A percentile compares a stretch with the other conserved stretches of the same genome.
These are phyloP conservation scores for Linderniella brevidens DNA, from an alignment of 257 asterid species.

Conservation along the genomic window DNA sequence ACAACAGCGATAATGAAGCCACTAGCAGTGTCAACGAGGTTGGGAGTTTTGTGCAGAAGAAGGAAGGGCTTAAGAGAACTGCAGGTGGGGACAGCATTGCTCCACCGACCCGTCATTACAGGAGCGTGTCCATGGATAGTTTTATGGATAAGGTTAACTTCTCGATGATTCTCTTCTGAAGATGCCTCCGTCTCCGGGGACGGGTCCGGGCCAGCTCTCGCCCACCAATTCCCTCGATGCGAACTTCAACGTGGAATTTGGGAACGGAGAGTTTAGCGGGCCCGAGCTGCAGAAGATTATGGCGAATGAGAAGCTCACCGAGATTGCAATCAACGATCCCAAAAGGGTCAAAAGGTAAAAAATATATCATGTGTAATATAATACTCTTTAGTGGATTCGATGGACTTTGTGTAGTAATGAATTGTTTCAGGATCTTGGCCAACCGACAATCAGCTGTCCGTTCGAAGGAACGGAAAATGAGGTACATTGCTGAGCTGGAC, in stretches of 20 bases:
- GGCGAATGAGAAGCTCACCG: slow-evolving; percentile 57
- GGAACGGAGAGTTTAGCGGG: slow-evolving; percentile 52
- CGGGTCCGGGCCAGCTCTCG: slow-evolving; percentile 26
- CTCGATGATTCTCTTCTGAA: slow-evolving; percentile 37
- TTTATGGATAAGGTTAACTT: slow-evolving; percentile 38
- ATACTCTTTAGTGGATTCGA: no score
- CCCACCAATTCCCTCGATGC: slow-evolving; percentile 31
- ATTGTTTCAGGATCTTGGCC: slow-evolving; percentile 36
- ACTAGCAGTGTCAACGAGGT: slow-evolving; percentile 46
- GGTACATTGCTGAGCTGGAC: slow-evolving; percentile 52
- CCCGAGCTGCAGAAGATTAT: slow-evolving; percentile 48
- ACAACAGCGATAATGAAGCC: slow-evolving; percentile 46
- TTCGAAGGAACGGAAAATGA: slow-evolving; percentile 59
- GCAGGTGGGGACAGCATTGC: slow-evolving; percentile 45
- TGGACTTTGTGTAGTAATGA: no score
- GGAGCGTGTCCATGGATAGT: slow-evolving; percentile 58
- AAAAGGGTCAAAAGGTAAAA: slow-evolving; percentile 62
- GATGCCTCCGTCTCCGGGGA: slow-evolving; percentile 36
- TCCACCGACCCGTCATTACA: slow-evolving; percentile 35
- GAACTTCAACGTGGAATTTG: slow-evolving; percentile 42
- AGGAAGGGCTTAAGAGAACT: slow-evolving; percentile 37
- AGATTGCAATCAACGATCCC: slow-evolving; percentile 53
- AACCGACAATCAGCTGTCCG: slow-evolving; percentile 72
- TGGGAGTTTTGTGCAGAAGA: slow-evolving; percentile 19
- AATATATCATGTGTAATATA: no score